Evolutionary conservation across 352 stramenopile genomes (phyloP).

Genomic region (Halophytophthora polymorphica): DNA sequence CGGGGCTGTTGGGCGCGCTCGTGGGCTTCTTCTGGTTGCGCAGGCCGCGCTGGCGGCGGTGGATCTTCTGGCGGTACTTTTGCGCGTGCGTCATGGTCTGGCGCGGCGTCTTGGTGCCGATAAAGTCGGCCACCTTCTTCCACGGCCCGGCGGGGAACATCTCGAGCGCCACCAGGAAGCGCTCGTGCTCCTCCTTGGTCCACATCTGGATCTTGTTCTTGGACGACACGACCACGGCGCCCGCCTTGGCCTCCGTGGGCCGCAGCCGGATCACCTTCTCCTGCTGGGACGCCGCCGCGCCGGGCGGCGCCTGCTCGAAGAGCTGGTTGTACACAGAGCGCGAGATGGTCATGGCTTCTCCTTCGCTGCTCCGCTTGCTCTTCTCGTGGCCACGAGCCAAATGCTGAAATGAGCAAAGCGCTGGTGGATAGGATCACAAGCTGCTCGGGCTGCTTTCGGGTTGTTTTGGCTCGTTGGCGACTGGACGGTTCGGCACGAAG

Average conservation of each 20-base stretch:
- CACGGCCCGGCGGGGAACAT: slow-evolving; percentile 82
- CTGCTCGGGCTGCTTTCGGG: too few species aligned
- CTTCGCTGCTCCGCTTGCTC: not conserved
- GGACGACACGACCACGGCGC: slow-evolving; percentile 69
- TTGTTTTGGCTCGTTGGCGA: too few species aligned
- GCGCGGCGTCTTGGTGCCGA: slow-evolving; percentile 84
- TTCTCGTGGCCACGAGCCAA: not conserved
- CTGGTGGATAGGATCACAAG: slow-evolving; percentile 21
- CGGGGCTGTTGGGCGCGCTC: not conserved
- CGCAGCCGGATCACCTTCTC: slow-evolving; percentile 75
- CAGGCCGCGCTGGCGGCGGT: slow-evolving; percentile 62
- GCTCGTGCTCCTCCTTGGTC: slow-evolving; percentile 84
- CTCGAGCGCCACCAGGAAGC: slow-evolving; percentile 79
- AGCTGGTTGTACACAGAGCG: slow-evolving; percentile 82
- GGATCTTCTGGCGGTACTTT: slow-evolving; percentile 85
- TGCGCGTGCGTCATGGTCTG: slow-evolving; percentile 92
- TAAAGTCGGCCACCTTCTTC: slow-evolving; percentile 85
- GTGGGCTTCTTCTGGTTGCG: slow-evolving; percentile 71
- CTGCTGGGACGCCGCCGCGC: slow-evolving; percentile 25
- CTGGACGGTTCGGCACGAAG: slow-evolving; percentile 9
- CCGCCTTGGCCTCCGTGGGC: slow-evolving; percentile 76
- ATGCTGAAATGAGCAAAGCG: slow-evolving; percentile 8
- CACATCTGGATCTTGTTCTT: slow-evolving; percentile 87
- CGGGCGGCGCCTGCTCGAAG: slow-evolving; percentile 55
- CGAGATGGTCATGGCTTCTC: slow-evolving; percentile 69